A percentile compares a stretch with the other conserved stretches of the same genome.
These are phyloP conservation scores for Ceratocystis cacaofunesta DNA, from an alignment of 2,329 filamentous ascomycete genomes.

Conservation along the genomic window DNA sequence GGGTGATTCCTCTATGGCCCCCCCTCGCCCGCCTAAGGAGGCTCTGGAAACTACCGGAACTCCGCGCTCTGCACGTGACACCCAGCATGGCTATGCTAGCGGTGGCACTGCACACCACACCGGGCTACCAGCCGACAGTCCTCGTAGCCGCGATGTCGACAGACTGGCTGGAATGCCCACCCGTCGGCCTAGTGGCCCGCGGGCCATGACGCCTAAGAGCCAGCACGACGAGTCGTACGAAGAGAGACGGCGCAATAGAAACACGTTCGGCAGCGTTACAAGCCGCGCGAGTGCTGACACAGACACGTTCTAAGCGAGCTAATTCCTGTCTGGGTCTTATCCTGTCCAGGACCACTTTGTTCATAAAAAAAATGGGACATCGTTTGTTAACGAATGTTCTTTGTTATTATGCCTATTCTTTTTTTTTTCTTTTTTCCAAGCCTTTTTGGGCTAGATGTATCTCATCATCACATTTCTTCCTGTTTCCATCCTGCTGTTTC, in stretches of 20 bases:
- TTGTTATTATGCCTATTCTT: background rate
- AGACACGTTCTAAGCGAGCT: slow-evolving; percentile 35
- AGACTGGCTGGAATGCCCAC: slow-evolving; percentile 37
- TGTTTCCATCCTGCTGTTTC: background rate
- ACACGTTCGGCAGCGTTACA: slow-evolving; percentile 38
- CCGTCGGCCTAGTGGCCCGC: slow-evolving; percentile 41
- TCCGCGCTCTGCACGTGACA: slow-evolving; percentile 23
- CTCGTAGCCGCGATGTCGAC: slow-evolving; percentile 42
- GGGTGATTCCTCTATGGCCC: slow-evolving; percentile 27
- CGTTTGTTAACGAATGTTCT: slow-evolving; percentile 2
- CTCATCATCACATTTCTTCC: background rate
- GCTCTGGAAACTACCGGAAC: slow-evolving; percentile 29
- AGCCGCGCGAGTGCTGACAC: slow-evolving; percentile 31
- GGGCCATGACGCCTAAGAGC: slow-evolving; percentile 46
- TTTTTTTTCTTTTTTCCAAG: background rate
- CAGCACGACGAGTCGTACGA: slow-evolving; percentile 30
- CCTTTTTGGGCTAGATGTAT: background rate
- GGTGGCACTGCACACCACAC: too few species aligned
- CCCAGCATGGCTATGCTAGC: slow-evolving; percentile 35
- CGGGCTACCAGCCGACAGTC: slow-evolving; percentile 28
- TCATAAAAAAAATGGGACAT: slow-evolving; percentile 4
- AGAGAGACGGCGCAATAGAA: slow-evolving; percentile 41
- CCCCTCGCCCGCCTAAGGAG: slow-evolving; percentile 49
- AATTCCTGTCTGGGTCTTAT: slow-evolving; percentile 1
- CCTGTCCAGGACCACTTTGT: background rate